These are phyloP conservation scores for Plasmodium blacklocki DNA, from an alignment of 169 alveolate species.

Conservation along the genomic window DNA sequence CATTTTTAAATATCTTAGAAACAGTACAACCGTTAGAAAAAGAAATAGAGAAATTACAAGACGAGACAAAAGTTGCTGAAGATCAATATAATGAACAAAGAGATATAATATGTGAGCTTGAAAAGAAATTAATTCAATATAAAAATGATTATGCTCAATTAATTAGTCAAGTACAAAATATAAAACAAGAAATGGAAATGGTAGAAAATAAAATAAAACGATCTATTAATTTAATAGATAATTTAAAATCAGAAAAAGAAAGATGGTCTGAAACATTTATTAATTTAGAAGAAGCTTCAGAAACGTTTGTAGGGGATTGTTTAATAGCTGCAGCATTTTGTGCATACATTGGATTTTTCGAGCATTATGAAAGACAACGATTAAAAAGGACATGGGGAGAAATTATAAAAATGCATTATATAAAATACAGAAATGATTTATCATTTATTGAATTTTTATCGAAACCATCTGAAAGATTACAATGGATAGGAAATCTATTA, in stretches of 20 bases:
- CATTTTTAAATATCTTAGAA: conserved; percentile 91
- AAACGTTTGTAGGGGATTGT: conserved; percentile 95
- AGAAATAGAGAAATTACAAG: conserved; percentile 93
- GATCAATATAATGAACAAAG: conserved; percentile 89
- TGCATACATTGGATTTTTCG: conserved; percentile 96
- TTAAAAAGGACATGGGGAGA: conserved; percentile 79
- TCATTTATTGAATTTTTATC: conserved; percentile 95
- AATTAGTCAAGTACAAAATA: conserved; percentile 92
- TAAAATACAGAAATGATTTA: conserved; percentile 88
- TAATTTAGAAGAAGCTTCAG: conserved; percentile 78
- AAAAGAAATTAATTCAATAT: conserved; percentile 91
- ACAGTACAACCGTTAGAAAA: conserved; percentile 95
- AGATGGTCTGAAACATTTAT: conserved; percentile 93
- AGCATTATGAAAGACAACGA: conserved; percentile 76
- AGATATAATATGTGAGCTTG: conserved; percentile 85
- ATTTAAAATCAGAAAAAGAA: conserved; percentile 93
- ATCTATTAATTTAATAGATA: conserved; percentile 89
- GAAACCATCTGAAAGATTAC: conserved; percentile 93
- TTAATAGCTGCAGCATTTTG: conserved; percentile 96
- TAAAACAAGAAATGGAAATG: conserved; percentile 94
- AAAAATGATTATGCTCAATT: conserved; percentile 95
- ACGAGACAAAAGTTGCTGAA: conserved; percentile 90
- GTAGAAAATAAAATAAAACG: conserved; percentile 95
- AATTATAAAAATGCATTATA: conserved; percentile 79
- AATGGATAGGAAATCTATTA: conserved; percentile 90